phyloP scores from a whole-genome alignment of 1,139 yeast species.

The Taphrina communis region DNA sequence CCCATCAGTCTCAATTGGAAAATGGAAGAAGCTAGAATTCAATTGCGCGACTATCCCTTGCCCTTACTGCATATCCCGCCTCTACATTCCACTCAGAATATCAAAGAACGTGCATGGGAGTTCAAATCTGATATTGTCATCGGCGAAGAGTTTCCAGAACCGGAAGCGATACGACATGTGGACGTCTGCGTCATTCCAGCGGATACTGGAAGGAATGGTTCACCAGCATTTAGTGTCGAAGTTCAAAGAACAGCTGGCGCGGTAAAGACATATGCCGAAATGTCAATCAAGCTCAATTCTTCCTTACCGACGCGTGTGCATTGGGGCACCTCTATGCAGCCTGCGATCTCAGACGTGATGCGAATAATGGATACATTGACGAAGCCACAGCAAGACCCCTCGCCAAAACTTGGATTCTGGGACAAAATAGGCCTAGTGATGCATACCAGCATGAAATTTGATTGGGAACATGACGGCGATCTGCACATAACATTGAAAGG shows the following conservation, averaged over 20 bases:
- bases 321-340: conserved; percentile 87
- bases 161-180: conserved; percentile 61
- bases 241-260: conserved; percentile 80
- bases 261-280: conserved; percentile 71
- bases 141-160: conserved; percentile 59
- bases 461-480: conserved; percentile 59
- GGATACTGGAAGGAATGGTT: conserved; percentile 52
- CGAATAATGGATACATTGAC: conserved; percentile 81
- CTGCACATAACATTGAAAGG: conserved; percentile 56
- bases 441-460: conserved; percentile 61
- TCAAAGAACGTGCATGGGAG: conserved; percentile 49
- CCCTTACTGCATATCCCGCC: conserved; percentile 58
- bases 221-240: conserved; percentile 59
- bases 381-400: conserved; percentile 80
- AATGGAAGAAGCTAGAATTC: conserved; percentile 61
- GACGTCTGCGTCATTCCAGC: conserved; percentile 67
- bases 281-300: conserved; percentile 64
- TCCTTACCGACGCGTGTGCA: conserved; percentile 69
- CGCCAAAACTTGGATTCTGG: conserved; percentile 83
- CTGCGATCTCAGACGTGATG: conserved; percentile 83
- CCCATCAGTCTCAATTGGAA: conserved; percentile 64
- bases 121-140: conserved; percentile 56
- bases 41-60: conserved; percentile 71
- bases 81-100: conserved; percentile 50
- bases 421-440: conserved; percentile 68